A percentile compares a stretch with the other conserved stretches of the same genome.
These are phyloP conservation scores for Mikania micrantha DNA, from an alignment of 129 eudicot genomes.

Conservation along the genomic window DNA sequence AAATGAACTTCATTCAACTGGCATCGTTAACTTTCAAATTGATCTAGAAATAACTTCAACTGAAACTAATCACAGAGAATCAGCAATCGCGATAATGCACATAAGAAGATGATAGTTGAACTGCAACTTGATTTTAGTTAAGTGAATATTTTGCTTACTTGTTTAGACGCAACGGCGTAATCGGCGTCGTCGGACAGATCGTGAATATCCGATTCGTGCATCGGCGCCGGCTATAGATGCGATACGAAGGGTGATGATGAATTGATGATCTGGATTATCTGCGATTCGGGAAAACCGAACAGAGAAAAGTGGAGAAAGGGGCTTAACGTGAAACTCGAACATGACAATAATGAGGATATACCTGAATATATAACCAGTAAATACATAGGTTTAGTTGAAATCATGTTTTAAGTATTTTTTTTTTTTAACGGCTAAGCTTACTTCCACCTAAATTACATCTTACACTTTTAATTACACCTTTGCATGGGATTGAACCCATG, in stretches of 20 bases:
- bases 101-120: neutral
- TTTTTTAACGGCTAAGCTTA: no score
- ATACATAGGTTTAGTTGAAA: no score
- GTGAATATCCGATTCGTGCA: constrained; percentile 66
- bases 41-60: constrained; percentile 5
- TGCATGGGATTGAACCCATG: no score
- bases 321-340: neutral
- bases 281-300: constrained; percentile 4
- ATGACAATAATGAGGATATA: neutral
- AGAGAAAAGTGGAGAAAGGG: constrained; percentile 9
- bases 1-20: neutral
- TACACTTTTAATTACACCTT: no score
- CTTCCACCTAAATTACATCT: no score
- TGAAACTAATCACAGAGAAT: neutral
- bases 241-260: neutral
- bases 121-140: neutral
- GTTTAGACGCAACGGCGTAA: constrained; percentile 82
- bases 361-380: no score
- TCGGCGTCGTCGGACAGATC: constrained; percentile 95
- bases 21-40: neutral
- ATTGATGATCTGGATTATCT: constrained; percentile 30
- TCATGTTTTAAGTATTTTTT: no score
- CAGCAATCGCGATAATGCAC: neutral
- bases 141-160: constrained; percentile 33
- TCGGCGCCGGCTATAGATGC: constrained; percentile 34